Evolutionary conservation across 139 green algal genomes (phyloP).

Genomic region (Gonium pectorale): DNA sequence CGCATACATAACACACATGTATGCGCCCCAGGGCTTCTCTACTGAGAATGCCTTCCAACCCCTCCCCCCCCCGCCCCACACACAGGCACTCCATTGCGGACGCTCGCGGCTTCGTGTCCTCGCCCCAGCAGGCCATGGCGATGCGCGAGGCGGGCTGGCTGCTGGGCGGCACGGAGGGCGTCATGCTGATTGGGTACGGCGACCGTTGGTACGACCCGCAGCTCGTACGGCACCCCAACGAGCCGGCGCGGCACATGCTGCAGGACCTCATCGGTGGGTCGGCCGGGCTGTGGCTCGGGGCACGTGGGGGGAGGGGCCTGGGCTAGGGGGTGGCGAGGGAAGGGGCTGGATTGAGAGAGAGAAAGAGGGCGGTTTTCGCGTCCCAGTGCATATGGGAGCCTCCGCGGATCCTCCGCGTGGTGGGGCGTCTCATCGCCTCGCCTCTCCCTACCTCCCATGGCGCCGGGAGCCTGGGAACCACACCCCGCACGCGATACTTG

Average conservation of each 20-base stretch:
- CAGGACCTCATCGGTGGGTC: slow-evolving; percentile 77
- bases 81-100: slow-evolving; percentile 54
- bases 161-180: slow-evolving; percentile 66
- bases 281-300: too few relatives aligned
- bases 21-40: background rate
- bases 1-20: too few relatives aligned
- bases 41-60: background rate
- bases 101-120: slow-evolving; percentile 72
- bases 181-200: slow-evolving; percentile 62
- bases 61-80: background rate
- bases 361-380: too few relatives aligned
- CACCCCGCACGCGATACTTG: too few relatives aligned
- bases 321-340: background rate
- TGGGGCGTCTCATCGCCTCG: too few relatives aligned
- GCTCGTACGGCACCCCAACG: slow-evolving; percentile 75
- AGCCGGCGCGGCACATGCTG: slow-evolving; percentile 81
- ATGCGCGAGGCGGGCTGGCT: slow-evolving; percentile 64
- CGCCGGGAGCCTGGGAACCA: too few relatives aligned
- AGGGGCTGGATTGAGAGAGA: too few relatives aligned
- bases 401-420: too few relatives aligned
- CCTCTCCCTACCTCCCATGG: too few relatives aligned
- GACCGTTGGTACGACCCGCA: slow-evolving; percentile 58
- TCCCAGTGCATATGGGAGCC: too few relatives aligned
- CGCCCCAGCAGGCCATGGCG: slow-evolving; percentile 48
- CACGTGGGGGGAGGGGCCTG: background rate